A percentile compares a stretch with the other conserved stretches of the same genome.
Evolutionary conservation across 2,329 filamentous ascomycete species (phyloP).

Genomic region (Coniella vitis): DNA sequence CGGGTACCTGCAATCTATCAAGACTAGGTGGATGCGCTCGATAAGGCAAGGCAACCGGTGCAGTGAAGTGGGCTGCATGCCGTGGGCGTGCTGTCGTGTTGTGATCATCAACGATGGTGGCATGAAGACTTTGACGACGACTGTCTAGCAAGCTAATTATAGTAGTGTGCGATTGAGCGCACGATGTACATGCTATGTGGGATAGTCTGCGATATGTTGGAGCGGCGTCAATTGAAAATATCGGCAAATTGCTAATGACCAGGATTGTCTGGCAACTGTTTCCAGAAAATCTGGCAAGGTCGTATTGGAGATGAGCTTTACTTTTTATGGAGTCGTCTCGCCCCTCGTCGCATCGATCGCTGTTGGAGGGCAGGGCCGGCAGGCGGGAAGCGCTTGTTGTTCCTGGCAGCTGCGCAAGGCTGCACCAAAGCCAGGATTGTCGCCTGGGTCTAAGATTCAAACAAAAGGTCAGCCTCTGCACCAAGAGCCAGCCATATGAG

Average conservation of each 20-base stretch:
- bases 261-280: constrained; percentile 11
- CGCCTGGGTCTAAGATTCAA: no score
- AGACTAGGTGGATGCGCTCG: no score
- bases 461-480: not conserved
- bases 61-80: no score
- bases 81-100: no score
- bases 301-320: constrained; percentile 7
- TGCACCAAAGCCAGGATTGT: not conserved
- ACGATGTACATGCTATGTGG: constrained; percentile 1
- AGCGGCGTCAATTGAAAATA: constrained; percentile 13
- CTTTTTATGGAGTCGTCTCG: not conserved
- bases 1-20: no score
- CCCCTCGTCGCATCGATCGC: not conserved
- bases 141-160: no score
- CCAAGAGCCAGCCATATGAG: no score
- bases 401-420: constrained; percentile 3
- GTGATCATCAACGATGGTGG: no score
- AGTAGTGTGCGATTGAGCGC: no score
- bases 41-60: no score
- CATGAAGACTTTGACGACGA: no score
- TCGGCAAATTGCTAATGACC: constrained; percentile 5
- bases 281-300: constrained; percentile 10
- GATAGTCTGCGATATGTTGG: constrained; percentile 5
- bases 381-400: not conserved
- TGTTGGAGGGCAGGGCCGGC: no score